A percentile compares a stretch with the other conserved stretches of the same genome.
phyloP scores from a whole-genome alignment of 2,329 filamentous ascomycete species.

The Allantophomopsis cytisporea region DNA sequence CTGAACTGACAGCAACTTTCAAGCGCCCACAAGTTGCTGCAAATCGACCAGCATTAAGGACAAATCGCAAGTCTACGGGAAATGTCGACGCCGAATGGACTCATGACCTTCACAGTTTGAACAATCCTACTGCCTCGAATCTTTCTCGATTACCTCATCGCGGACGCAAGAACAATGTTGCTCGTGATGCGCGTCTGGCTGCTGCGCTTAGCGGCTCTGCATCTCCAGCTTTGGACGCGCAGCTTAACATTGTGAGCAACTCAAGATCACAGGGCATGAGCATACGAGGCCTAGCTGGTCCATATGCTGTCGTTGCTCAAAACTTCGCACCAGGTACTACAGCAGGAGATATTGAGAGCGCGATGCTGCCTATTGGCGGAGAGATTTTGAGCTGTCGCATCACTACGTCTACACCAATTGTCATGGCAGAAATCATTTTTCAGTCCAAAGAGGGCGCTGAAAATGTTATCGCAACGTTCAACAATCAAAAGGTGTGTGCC shows the following conservation, averaged over 20 bases:
- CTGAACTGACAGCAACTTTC: not conserved
- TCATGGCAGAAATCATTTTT: conserved; percentile 69
- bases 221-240: conserved; percentile 16
- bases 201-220: conserved; percentile 14
- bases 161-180: conserved; percentile 11
- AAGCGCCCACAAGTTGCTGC: not conserved
- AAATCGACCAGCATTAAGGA: not conserved
- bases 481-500: conserved; percentile 57
- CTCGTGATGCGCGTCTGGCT: conserved; percentile 13
- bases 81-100: conserved; percentile 58
- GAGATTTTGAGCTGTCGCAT: conserved; percentile 54
- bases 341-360: conserved; percentile 69
- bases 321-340: conserved; percentile 78
- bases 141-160: conserved; percentile 22
- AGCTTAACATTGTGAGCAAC: conserved; percentile 19
- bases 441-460: conserved; percentile 60
- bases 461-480: conserved; percentile 60
- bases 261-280: conserved; percentile 37
- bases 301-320: conserved; percentile 60
- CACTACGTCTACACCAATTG: conserved; percentile 52
- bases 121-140: conserved; percentile 25
- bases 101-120: conserved; percentile 48
- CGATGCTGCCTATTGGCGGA: conserved; percentile 63
- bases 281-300: conserved; percentile 62
- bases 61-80: conserved; percentile 22